A percentile compares a stretch with the other conserved stretches of the same genome.
These are phyloP conservation scores for Sphaerulina populicola DNA, from an alignment of 2,329 filamentous ascomycete species.

Conservation along the genomic window DNA sequence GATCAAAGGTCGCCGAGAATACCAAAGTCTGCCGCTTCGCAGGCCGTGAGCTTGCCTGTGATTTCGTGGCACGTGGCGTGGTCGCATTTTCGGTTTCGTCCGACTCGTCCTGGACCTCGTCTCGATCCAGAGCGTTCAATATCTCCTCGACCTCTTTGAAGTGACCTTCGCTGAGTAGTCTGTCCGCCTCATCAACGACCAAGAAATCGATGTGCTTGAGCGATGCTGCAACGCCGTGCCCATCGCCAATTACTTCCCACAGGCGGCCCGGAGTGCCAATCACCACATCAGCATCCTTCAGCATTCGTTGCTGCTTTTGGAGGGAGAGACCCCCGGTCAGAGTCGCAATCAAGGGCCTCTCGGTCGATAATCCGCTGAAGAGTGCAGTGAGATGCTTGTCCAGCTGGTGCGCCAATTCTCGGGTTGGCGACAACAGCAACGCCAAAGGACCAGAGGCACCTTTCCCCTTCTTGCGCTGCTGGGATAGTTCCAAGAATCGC, in stretches of 20 bases:
- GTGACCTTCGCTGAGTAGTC: slow-evolving; percentile 81
- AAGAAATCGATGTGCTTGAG: slow-evolving; percentile 72
- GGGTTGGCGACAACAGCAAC: slow-evolving; percentile 78
- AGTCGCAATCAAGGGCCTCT: slow-evolving; percentile 58
- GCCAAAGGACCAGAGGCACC: slow-evolving; percentile 50
- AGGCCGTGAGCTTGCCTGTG: slow-evolving; percentile 1
- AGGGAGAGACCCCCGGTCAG: slow-evolving; percentile 87
- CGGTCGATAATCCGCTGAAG: slow-evolving; percentile 57
- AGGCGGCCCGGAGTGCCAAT: slow-evolving; percentile 74
- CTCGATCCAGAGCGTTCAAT: slow-evolving; percentile 65
- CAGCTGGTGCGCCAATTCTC: slow-evolving; percentile 90
- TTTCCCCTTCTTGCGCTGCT: slow-evolving; percentile 27
- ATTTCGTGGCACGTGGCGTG: not conserved
- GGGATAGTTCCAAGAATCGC: slow-evolving; percentile 54
- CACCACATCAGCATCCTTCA: slow-evolving; percentile 82
- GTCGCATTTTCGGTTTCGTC: slow-evolving; percentile 24
- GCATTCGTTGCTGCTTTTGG: slow-evolving; percentile 84
- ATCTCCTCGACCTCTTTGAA: slow-evolving; percentile 94
- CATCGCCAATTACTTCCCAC: slow-evolving; percentile 85
- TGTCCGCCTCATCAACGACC: slow-evolving; percentile 89
- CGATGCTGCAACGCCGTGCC: slow-evolving; percentile 57
- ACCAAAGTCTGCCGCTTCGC: slow-evolving; percentile 70
- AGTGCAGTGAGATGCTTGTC: slow-evolving; percentile 71
- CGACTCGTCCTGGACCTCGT: slow-evolving; percentile 45
- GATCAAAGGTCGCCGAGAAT: slow-evolving; percentile 94